Base-by-base conservation (phyloP, 306 rosid species). In the Sphenostylis stenocarpa region DNA sequence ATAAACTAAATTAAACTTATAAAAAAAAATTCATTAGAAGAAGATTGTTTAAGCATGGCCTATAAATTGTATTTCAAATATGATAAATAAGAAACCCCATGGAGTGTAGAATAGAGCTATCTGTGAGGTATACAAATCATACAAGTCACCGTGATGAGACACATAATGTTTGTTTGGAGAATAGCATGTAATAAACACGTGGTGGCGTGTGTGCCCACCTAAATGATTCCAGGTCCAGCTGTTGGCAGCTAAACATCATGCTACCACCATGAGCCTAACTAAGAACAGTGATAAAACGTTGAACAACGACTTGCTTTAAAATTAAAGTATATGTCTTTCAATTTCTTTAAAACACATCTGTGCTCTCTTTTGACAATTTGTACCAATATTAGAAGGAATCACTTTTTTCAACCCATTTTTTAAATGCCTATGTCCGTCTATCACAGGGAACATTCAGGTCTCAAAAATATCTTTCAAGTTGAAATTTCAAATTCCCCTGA, bases 401-500 rank as follows among this genome's bases (percentile, higher is more conserved):
- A 19, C 48, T 51, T 26, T 66, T 69, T 31, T 47, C 41, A 66
- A 64, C 52, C 38, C 15, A 10, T 19, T 33, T 19, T 61, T 43
- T 19, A 64, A 77, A 51, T 41, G 56, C 13, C 43, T 47, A 26
- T 38, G 43, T 51, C 20, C 56, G 45, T 23, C 4, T 5, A 63
- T 57, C 55, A 60, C 28, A 48, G 58, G 47, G 45, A 48, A 51
- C 20, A 72, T 20, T 33, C 63, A 53, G 12, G 43, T 16, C 2
- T 41, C 6, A 58, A 15, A 58, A 38, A 73, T 51, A 43, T 33
- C 4, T 31, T 29, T 76, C 73, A 77, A 29, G 51, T 57, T 61
- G 52, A 73, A 87, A 70, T 79, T 36, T 72, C 72, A 47, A 52
- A 62, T 68, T 83, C 85, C 69, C 70, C 70, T 80, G 69, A 81